Evolutionary conservation across 495 filamentous ascomycete genomes (phyloP), one percentile per base, ranked within the genome.

Genomic region (Staphylotrichum longicolle): DNA sequence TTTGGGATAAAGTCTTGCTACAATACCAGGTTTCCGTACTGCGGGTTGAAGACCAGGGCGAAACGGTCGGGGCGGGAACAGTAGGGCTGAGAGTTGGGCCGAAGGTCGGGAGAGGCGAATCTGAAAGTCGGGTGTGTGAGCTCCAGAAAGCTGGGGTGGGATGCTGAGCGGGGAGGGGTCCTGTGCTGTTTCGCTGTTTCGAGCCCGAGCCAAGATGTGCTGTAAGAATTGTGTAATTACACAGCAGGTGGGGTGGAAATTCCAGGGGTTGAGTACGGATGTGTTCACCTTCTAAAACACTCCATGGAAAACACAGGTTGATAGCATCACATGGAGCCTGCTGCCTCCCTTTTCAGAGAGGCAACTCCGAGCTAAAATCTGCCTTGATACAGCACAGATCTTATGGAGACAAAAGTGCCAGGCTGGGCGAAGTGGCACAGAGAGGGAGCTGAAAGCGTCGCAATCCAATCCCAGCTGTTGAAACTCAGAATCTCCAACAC

Each of bases 41-140:
- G 33, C 57, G 60, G 20, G 45, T 44, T 50, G 12, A 14, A 46
- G 52, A n/a, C 45, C 11, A 46, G 47, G 37, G 35, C 47, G 15
- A 41, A 32, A 40, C 11, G 35, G n/a, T 57, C 42, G 47, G 37
- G 2, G 37, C 37, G 10, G 37, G 5, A 39, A 10, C 10, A 39
- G 37, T 49, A 64, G 59, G 44, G 67, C 69, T 71, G 69, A 64
- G 69, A 63, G 37, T 39, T 39, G 37, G 67, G 62, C 60, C 60
- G 66, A 60, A 45, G 57, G 63, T 57, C 51, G 45, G 56, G 60
- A 66, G 63, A 55, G 57, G 58, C 61, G 62, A 53, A 50, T 61
- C 57, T 68, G 37, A 14, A 49, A 37, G 54, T 52, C 20, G 39
- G 52, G 33, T 35, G 50, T 35, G 53, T 58, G 61, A 64, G 65